Percentiles rank a stretch among this genome's conserved stretches.
Conservation (phyloP, 192 early-diverging fungal genomes). For the Gonapodya sp. region DNA sequence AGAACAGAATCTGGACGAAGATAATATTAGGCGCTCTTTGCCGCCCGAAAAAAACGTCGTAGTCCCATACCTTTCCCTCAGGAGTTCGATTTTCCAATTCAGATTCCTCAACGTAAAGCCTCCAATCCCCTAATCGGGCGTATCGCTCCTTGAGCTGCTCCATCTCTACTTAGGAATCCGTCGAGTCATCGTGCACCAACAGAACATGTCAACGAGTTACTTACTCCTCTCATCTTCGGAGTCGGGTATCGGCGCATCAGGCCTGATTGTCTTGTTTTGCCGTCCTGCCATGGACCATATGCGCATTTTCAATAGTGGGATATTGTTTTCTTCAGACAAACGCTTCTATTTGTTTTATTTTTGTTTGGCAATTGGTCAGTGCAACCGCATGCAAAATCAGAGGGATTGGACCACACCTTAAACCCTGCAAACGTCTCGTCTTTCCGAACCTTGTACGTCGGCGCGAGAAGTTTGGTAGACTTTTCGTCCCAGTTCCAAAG, state of each 20-base stretch:
- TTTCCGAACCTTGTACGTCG: constrained; percentile 42
- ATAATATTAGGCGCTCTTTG: not conserved
- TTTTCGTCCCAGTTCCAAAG: constrained; percentile 63
- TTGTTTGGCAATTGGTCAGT: not conserved
- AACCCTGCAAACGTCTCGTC: constrained; percentile 36
- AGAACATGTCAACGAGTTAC: constrained; percentile 30
- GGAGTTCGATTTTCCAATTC: constrained; percentile 5
- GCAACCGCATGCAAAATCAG: not conserved
- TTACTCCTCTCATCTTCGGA: constrained; percentile 32
- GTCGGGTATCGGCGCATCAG: constrained; percentile 59
- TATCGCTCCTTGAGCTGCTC: constrained; percentile 22
- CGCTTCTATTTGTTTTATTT: too few species aligned
- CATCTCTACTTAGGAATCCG: too few species aligned
- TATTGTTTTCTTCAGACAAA: constrained; percentile 32
- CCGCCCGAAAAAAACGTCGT: not conserved
- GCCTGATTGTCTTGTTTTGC: constrained; percentile 84
- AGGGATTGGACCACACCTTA: constrained; percentile 4
- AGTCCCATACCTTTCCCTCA: constrained; percentile 9
- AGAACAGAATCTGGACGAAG: constrained; percentile 3
- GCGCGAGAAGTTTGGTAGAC: constrained; percentile 21
- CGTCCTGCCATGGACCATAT: constrained; percentile 82
- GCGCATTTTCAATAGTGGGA: constrained; percentile 46
- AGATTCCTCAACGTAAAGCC: constrained; percentile 31
- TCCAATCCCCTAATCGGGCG: constrained; percentile 19
- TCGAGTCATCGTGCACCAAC: constrained; percentile 36